These are phyloP conservation scores for Monilinia fructigena DNA, from an alignment of 2,329 filamentous ascomycete genomes.

Conservation along the genomic window DNA sequence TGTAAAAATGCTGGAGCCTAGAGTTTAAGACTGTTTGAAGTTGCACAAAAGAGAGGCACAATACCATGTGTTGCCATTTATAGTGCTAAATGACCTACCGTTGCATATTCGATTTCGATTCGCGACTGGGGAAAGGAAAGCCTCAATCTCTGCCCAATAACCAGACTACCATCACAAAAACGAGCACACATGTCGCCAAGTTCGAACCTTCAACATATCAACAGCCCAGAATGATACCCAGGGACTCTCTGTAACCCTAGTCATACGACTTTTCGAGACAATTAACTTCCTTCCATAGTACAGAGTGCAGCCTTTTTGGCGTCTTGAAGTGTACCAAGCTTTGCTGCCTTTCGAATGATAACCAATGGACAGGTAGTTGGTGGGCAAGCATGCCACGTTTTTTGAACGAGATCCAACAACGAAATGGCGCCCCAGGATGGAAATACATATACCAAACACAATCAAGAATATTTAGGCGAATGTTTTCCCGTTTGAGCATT, in stretches of 20 bases:
- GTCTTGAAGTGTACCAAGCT: background rate
- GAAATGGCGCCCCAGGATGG: constrained; percentile 6
- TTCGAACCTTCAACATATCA: constrained; percentile 1
- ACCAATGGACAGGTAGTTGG: constrained; percentile 12
- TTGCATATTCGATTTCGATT: constrained; percentile 21
- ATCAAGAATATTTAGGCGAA: constrained; percentile 20
- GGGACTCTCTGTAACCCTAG: constrained; percentile 14
- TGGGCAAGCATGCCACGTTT: constrained; percentile 24
- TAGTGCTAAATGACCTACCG: constrained; percentile 15
- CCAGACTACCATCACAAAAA: background rate
- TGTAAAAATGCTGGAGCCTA: constrained; percentile 19
- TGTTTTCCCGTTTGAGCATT: background rate
- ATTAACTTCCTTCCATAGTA: constrained; percentile 16
- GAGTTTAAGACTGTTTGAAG: constrained; percentile 18
- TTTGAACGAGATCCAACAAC: constrained; percentile 16
- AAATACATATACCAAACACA: constrained; percentile 7
- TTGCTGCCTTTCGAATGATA: constrained; percentile 9
- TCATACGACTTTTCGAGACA: constrained; percentile 13
- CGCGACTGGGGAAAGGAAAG: constrained; percentile 12
- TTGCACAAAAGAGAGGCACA: constrained; percentile 17
- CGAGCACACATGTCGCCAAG: constrained; percentile 10
- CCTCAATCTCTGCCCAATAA: constrained; percentile 1
- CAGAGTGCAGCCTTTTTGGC: constrained; percentile 9
- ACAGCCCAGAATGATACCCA: background rate
- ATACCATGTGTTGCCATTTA: constrained; percentile 14